Percentiles rank a stretch among this genome's conserved stretches.
phyloP scores from a whole-genome alignment of 257 asterid species.

The Coffea eugenioides region DNA sequence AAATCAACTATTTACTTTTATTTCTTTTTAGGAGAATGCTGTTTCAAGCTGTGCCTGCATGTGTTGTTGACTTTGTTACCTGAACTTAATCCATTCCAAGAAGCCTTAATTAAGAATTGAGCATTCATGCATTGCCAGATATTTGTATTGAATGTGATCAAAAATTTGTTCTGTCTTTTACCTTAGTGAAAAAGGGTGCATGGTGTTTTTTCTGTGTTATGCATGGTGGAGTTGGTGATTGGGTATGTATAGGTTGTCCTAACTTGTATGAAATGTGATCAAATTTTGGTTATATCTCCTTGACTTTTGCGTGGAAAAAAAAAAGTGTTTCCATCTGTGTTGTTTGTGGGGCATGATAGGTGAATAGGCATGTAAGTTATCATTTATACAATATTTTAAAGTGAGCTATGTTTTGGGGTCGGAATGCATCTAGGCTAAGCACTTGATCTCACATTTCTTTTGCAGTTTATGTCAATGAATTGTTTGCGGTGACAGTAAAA shows the following conservation, averaged over 20 bases:
- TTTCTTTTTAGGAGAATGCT: not conserved
- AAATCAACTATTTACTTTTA: not conserved
- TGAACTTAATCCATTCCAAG: not conserved
- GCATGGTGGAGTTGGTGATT: too few species aligned
- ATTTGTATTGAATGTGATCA: not conserved
- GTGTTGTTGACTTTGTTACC: not conserved
- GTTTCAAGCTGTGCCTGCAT: not conserved
- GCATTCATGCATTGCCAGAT: not conserved
- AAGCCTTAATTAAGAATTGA: not conserved
- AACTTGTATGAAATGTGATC: too few species aligned
- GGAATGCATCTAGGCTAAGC: not conserved
- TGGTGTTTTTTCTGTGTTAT: not conserved
- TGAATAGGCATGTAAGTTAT: too few species aligned
- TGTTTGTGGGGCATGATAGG: too few species aligned
- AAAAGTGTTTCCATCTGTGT: too few species aligned
- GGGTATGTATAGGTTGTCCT: too few species aligned
- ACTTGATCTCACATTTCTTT: not conserved
- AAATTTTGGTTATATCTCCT: too few species aligned
- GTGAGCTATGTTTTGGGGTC: too few species aligned
- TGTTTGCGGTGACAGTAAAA: not conserved
- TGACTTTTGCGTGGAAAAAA: too few species aligned
- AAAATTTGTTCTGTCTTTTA: not conserved
- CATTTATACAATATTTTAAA: too few species aligned
- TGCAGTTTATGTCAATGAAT: not conserved
- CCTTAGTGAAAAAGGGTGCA: not conserved